Base-by-base conservation (phyloP, 805 yeast genomes). In the Clavispora carvajalis region DNA sequence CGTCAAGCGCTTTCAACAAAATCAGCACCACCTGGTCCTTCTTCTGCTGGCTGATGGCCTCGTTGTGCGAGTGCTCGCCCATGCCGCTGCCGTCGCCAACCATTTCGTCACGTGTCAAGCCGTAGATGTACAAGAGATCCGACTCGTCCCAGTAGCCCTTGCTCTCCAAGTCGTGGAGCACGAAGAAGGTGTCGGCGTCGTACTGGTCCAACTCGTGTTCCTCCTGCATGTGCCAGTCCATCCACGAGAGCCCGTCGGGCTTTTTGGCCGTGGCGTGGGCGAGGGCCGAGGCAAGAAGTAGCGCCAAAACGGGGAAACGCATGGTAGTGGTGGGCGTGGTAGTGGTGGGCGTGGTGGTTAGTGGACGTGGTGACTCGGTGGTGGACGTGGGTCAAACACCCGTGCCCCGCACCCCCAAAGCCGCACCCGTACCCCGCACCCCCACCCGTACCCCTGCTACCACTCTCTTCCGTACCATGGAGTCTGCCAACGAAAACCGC, bases 31-130 rank as follows among this genome's bases (percentile, higher is more conserved):
- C 88, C 16, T 74, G 62, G 12, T 74, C 69, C 50, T 78, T 74
- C 22, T 75, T 71, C 17, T 70, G 76, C 30, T 76, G 75, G 11
- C 84, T 67, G 44, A 82, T 73, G 17, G 35, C 36, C 25, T 69
- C 69, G 46, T 78, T 82, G 34, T 51, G 55, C 50, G 79, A 85
- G 54, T 83, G 91, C 13, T 73, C 67, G 1, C 96, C 96, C 80
- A 83, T 77, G 5, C 97, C 97, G 43, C 86, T 83, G 34, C 97
- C 97, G 49, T 77, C 83, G 9, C 97, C 97, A 12, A 88, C 82
- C 19, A 83, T 78, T 44, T 74, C 78, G 3, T 77, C 80, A 47
- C 93, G 74, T 35, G 73, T 65, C 40, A 91, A 63, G 3, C 99
- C 99, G 57, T 91, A 91, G 49, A 88, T 67, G 49, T 84, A 75